Evolutionary conservation across 805 yeast species (phyloP), one percentile per base, ranked within the genome.

Genomic region (Spathaspora hagerdaliae): DNA sequence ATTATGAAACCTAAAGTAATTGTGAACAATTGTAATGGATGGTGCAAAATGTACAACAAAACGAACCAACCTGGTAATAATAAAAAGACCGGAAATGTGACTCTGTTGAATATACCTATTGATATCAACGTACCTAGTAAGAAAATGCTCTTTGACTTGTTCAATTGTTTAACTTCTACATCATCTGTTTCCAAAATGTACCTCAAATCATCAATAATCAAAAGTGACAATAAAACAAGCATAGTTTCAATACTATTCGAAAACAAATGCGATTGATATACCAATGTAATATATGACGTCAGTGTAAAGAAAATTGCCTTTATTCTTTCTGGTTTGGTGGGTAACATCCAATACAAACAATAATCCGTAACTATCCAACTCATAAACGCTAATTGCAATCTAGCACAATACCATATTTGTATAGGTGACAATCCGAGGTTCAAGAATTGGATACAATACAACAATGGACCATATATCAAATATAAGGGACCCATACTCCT

Each of bases 231-330:
- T 15, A 83, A 53, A 8, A 85, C 66, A 36, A 85, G 59, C 45
- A 66, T 61, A 34, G 87, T 85, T 60, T 94, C 99, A 1, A 87
- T 57, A 19, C 90, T 79, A 59, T 94, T 94, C n/a, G 96, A 87
- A 55, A 94, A 87, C 0, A 95, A 82, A 59, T 90, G 97, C 0
- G 87, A 73, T 59, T 94, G 98, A 55, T 83, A 83, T 0, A 83
- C 79, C 69, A 88, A 73, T 0, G 96, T 83, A 31, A 89, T 75
- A 57, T 87, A 92, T 5, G 81, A 75, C 1, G 82, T 72, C 64
- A 70, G 74, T n/a, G 67, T 64, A 51, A 79, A 77, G 44, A 75
- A 71, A 2, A 75, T 54, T 1, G 80, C 78, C 56, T 73, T 65
- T 19, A 73, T 60, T 27, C 77, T 61, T 51, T 79, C 83, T 38